Conservation (phyloP, 257 asterid species). For the Osmanthus fragrans region DNA sequence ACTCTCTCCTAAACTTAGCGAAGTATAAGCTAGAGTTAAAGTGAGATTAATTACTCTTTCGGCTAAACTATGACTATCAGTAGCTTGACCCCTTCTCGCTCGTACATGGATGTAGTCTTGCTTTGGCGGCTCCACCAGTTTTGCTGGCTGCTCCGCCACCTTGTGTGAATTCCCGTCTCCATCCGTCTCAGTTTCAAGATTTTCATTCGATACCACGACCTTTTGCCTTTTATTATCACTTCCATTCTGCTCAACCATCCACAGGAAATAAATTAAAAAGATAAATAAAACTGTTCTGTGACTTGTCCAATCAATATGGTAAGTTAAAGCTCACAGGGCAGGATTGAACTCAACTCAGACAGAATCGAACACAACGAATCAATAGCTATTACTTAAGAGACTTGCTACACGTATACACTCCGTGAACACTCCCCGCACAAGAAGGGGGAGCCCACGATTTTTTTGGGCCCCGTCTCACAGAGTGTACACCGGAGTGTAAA, state of each 20-base stretch:
- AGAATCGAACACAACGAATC: too few species aligned
- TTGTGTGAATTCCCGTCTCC: constrained; percentile 40
- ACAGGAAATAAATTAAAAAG: too few species aligned
- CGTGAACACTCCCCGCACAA: too few species aligned
- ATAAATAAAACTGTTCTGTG: not conserved
- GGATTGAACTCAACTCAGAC: too few species aligned
- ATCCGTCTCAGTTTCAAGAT: constrained; percentile 26
- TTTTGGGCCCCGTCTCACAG: too few species aligned
- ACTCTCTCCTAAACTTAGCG: not conserved
- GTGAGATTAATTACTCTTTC: constrained; percentile 41
- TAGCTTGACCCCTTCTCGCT: constrained; percentile 59
- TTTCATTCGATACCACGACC: constrained; percentile 30
- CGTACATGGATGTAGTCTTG: constrained; percentile 56
- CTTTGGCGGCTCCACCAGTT: constrained; percentile 40
- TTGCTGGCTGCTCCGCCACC: constrained; percentile 31
- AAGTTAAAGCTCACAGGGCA: too few species aligned
- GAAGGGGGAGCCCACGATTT: too few species aligned
- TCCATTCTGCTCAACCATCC: constrained; percentile 32
- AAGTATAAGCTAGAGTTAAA: not conserved
- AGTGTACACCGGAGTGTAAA: too few species aligned
- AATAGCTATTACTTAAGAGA: too few species aligned
- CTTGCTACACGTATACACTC: too few species aligned
- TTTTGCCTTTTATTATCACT: constrained; percentile 37
- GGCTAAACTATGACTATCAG: constrained; percentile 56
- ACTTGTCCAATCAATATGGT: not conserved